Base-by-base conservation (phyloP, 2,329 filamentous ascomycete genomes). In the Fusarium sp. region DNA sequence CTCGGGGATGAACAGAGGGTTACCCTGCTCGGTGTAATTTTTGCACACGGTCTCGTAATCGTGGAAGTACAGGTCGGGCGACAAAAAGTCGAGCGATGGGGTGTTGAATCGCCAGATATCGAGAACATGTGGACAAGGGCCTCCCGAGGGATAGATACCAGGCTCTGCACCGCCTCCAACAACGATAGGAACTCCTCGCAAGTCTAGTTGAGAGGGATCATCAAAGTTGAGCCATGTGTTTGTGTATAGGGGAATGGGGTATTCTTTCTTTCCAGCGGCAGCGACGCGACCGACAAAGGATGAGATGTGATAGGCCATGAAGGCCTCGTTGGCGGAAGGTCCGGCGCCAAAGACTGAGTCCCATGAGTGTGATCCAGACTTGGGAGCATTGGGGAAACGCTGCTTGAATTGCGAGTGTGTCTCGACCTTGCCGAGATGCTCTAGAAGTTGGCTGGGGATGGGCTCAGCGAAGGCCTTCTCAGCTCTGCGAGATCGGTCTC, bases 1-100 rank as follows among this genome's bases (percentile, higher is more conserved):
- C 78, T 89, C 87, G 0, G 87, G 87, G 40, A 89, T 87, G 70
- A 88, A 88, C 0, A 89, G 80, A 0, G 86, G 82, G 70, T 87
- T 84, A 12, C 79, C 76, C 4, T 82, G 78, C 59, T 86, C 84
- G 4, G 82, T 76, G 68, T 87, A 88, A 30, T 84, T 81, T 12
- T 72, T 74, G 65, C 87, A 88, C 0, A 85, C 81, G 1, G 69
- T 76, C 50, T 83, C 81, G 70, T 88, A 88, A 40, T 87, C 82
- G 69, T 87, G 84, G 20, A 88, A 82, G 69, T 88, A 88, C 5
- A 88, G 38, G 35, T 88, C 86, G 0, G 87, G 87, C 0, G 84
- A 81, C 17, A 88, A 79, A 20, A 88, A 84, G 62, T 87, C 85
- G 8, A 88, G 82, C 1, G 80, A 71, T 0, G 82, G 83, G 0